These are phyloP conservation scores for Didymella segeticola DNA, from an alignment of 2,329 filamentous ascomycete genomes.

Conservation along the genomic window DNA sequence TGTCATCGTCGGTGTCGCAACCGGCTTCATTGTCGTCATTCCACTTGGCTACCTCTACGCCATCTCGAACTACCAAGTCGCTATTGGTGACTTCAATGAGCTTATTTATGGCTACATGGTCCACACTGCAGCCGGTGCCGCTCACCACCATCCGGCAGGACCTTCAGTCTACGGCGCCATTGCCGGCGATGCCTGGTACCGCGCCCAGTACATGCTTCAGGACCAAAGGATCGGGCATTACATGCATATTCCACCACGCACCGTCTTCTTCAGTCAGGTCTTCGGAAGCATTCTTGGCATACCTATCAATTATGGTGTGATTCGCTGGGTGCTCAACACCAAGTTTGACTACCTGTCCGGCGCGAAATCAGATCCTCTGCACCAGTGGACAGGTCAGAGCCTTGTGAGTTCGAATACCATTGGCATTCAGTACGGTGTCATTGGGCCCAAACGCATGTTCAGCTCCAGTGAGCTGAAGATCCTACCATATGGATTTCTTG, in stretches of 20 bases:
- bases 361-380: conserved; percentile 58
- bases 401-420: conserved; percentile 61
- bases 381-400: conserved; percentile 67
- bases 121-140: conserved; percentile 51
- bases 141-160: conserved; percentile 64
- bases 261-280: conserved; percentile 67
- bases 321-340: conserved; percentile 65
- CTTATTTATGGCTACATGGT: conserved; percentile 67
- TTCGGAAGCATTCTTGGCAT: conserved; percentile 66
- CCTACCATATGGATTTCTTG: conserved; percentile 62
- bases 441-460: conserved; percentile 62
- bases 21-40: conserved; percentile 62
- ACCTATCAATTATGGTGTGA: conserved; percentile 67
- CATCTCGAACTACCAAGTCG: conserved; percentile 61
- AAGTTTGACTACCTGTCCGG: conserved; percentile 65
- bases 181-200: conserved; percentile 65
- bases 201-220: conserved; percentile 59
- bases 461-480: conserved; percentile 55
- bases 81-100: conserved; percentile 67
- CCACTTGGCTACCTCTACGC: conserved; percentile 67
- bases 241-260: conserved; percentile 66
- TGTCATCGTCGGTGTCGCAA: conserved; percentile 63
- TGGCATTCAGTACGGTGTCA: conserved; percentile 66
- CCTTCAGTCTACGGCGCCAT: conserved; percentile 65
- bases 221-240: conserved; percentile 71